phyloP scores from a whole-genome alignment of 2,329 filamentous ascomycete genomes.

The Clarireedia paspali region DNA sequence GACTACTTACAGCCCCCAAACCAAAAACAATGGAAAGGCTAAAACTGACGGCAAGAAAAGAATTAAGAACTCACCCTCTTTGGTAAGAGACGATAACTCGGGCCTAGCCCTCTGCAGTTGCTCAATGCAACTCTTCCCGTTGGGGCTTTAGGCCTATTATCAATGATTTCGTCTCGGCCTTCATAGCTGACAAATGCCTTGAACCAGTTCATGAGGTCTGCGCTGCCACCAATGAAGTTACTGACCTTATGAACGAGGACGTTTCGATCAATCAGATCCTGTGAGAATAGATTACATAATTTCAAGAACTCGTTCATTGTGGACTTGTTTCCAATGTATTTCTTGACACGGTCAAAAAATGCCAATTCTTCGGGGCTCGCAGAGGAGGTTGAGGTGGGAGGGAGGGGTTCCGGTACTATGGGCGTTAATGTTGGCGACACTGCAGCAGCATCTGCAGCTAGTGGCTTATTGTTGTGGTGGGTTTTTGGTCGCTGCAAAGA shows the following conservation, averaged over 20 bases:
- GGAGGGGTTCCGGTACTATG: constrained; percentile 77
- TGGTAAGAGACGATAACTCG: constrained; percentile 87
- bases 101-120: constrained; percentile 91
- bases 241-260: constrained; percentile 76
- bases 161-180: constrained; percentile 67
- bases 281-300: constrained; percentile 89
- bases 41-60: not conserved
- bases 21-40: not conserved
- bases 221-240: constrained; percentile 79
- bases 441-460: constrained; percentile 22
- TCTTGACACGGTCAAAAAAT: constrained; percentile 96
- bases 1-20: not conserved
- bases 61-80: constrained; percentile 50
- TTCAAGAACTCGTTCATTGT: constrained; percentile 95
- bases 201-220: constrained; percentile 84
- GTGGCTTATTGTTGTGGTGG: constrained; percentile 44
- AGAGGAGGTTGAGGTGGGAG: constrained; percentile 64
- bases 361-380: constrained; percentile 77
- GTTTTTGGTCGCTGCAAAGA: constrained; percentile 56
- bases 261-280: constrained; percentile 82
- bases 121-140: constrained; percentile 82
- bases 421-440: constrained; percentile 84
- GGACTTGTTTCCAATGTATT: constrained; percentile 86
- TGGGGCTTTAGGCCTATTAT: constrained; percentile 69
- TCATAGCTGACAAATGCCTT: constrained; percentile 76